Conservation (phyloP, 2,329 filamentous ascomycete genomes). For the Zasmidium cellare region DNA sequence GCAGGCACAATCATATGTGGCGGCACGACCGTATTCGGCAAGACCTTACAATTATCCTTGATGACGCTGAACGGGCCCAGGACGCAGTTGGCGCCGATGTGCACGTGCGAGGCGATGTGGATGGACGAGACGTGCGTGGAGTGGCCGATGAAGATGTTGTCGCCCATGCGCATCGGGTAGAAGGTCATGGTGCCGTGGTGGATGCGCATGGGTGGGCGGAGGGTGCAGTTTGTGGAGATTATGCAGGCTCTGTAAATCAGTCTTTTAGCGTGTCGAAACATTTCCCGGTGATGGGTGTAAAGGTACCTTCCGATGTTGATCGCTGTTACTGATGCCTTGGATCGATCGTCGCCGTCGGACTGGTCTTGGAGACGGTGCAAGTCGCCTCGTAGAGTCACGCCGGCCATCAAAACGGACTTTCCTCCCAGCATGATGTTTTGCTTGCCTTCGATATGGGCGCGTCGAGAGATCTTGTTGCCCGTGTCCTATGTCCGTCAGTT, state of each 20-base stretch:
- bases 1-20: conserved; percentile 89
- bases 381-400: conserved; percentile 91
- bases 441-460: conserved; percentile 86
- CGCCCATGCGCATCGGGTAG: conserved; percentile 88
- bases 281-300: neutral
- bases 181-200: conserved; percentile 75
- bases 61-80: conserved; percentile 87
- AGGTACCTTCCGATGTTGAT: conserved; percentile 70
- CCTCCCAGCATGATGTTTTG: conserved; percentile 98
- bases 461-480: conserved; percentile 96
- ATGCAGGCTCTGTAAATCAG: conserved; percentile 72
- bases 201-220: conserved; percentile 80
- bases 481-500: conserved; percentile 66
- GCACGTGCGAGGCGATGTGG: conserved; percentile 78
- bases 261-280: neutral
- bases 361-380: conserved; percentile 54
- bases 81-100: conserved; percentile 74
- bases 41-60: conserved; percentile 86
- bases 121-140: conserved; percentile 77
- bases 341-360: conserved; percentile 30
- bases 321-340: conserved; percentile 47
- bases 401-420: conserved; percentile 89
- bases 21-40: conserved; percentile 82
- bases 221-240: conserved; percentile 72
- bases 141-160: conserved; percentile 83